Evolutionary conservation across 148 eudicot species (phyloP), one percentile per base, ranked within the genome.

Genomic region (Agrostemma githago): DNA sequence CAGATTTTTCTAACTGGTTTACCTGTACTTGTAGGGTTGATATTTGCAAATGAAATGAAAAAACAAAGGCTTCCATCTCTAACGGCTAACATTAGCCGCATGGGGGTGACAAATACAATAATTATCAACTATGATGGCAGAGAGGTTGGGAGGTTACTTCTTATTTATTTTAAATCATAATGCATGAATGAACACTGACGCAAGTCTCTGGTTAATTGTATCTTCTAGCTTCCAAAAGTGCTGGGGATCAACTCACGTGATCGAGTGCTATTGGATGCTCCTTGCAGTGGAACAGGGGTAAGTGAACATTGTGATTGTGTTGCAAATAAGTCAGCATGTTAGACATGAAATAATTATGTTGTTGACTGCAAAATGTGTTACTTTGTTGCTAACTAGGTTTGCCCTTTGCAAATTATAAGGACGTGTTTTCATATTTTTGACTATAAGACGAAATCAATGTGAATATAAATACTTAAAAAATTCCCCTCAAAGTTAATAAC

Each of bases 261-360:
- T 75, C 88, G 98, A 84, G 90, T 95, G 72, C 77, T 92, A 74
- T 67, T 95, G 82, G 98, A 95, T 84, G 97, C 98, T 20, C 98
- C 98, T 75, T 95, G 98, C 83, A 95, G 98, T 80, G 98, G 98
- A 77, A 95, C 98, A 62, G 98, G 97, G 84, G 97, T 95, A 89
- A 75, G 88, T 48, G 20, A 17, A 76, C 67, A 17, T 3, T 63
- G 15, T 37, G 19, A 15, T 60, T 67, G 34, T 26, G 7, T 43
- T 46, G 8, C 61, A 11, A 5, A 62, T 39, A 70, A 12, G 67
- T 16, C 14, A 41, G 21, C 21, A 42, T 40, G 51, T n/a, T 60
- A 2, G 34, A 19, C 21, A 1, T 19, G 2, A 17, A 21, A 12
- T 51, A 11, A 51, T 51, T 51, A 14, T 51, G 56, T 51, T 14